A percentile compares a stretch with the other conserved stretches of the same genome.
Evolutionary conservation across 768 basidiomycete species (phyloP).

Genomic region (Pleurotus salmoneostramineus): DNA sequence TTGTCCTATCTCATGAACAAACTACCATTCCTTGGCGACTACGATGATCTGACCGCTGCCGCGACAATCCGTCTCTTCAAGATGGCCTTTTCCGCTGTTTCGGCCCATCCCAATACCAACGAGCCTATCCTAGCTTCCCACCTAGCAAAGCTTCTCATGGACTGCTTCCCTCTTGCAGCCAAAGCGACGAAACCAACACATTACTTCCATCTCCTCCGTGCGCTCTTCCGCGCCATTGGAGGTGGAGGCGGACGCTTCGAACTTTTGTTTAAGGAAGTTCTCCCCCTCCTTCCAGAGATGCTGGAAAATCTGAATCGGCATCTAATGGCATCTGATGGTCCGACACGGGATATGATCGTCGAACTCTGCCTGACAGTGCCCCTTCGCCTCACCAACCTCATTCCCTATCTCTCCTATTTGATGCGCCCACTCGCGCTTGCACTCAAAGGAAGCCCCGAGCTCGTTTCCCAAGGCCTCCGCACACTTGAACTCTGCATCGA

Average conservation of each 20-base stretch:
- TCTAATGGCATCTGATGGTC: constrained; percentile 79
- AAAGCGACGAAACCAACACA: constrained; percentile 88
- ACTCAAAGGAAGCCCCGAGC: constrained; percentile 79
- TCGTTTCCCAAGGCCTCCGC: constrained; percentile 91
- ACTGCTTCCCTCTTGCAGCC: constrained; percentile 91
- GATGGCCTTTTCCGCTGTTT: constrained; percentile 89
- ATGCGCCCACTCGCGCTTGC: constrained; percentile 96
- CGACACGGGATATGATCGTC: constrained; percentile 86
- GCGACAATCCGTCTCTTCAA: constrained; percentile 92
- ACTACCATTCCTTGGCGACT: constrained; percentile 79
- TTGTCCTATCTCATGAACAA: constrained; percentile 82
- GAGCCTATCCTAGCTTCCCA: constrained; percentile 94
- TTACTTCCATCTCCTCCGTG: constrained; percentile 89
- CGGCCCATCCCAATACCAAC: constrained; percentile 65
- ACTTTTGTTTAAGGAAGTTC: constrained; percentile 90
- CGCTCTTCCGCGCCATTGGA: constrained; percentile 89
- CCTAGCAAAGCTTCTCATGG: constrained; percentile 90
- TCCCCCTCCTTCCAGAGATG: constrained; percentile 96
- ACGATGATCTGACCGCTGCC: constrained; percentile 76
- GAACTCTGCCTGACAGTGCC: constrained; percentile 98
- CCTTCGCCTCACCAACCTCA: constrained; percentile 88
- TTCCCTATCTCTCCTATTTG: constrained; percentile 91
- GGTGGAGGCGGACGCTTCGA: constrained; percentile 93
- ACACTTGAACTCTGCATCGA: constrained; percentile 99
- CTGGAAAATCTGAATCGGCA: constrained; percentile 92